phyloP scores from a whole-genome alignment of 768 basidiomycete genomes.

The Cantharellus cinnabarinus region DNA sequence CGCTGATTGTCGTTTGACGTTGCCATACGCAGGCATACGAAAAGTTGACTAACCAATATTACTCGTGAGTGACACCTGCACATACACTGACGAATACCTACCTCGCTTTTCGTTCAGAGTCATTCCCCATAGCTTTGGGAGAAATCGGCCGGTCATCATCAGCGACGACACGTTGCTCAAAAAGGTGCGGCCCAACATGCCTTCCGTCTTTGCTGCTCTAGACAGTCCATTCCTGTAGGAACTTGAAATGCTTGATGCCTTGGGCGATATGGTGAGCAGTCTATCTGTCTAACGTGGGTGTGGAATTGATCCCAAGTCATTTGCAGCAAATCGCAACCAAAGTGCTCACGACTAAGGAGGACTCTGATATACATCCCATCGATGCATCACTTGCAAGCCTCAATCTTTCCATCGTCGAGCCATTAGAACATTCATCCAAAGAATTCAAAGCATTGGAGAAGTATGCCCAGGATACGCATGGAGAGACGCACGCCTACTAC shows the following conservation, averaged over 20 bases:
- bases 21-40: slow-evolving; percentile 17
- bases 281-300: not conserved
- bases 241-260: slow-evolving; percentile 41
- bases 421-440: slow-evolving; percentile 20
- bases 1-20: slow-evolving; percentile 8
- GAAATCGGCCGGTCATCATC: slow-evolving; percentile 28
- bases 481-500: slow-evolving; percentile 30
- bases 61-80: slow-evolving; percentile 25
- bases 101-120: slow-evolving; percentile 19
- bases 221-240: slow-evolving; percentile 19
- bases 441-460: slow-evolving; percentile 30
- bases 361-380: slow-evolving; percentile 32
- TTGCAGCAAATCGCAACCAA: slow-evolving; percentile 36
- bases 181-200: slow-evolving; percentile 14
- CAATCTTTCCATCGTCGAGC: slow-evolving; percentile 30
- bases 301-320: not conserved
- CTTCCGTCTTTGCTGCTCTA: not conserved
- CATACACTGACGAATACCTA: not conserved
- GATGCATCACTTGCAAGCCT: slow-evolving; percentile 36
- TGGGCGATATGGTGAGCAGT: slow-evolving; percentile 35
- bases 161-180: slow-evolving; percentile 21
- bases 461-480: slow-evolving; percentile 36
- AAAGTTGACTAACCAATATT: slow-evolving; percentile 30
- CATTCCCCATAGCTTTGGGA: slow-evolving; percentile 43
- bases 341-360: slow-evolving; percentile 24